Evolutionary conservation across 805 yeast genomes (phyloP).

Genomic region (Jamesozyma spencerorum): DNA sequence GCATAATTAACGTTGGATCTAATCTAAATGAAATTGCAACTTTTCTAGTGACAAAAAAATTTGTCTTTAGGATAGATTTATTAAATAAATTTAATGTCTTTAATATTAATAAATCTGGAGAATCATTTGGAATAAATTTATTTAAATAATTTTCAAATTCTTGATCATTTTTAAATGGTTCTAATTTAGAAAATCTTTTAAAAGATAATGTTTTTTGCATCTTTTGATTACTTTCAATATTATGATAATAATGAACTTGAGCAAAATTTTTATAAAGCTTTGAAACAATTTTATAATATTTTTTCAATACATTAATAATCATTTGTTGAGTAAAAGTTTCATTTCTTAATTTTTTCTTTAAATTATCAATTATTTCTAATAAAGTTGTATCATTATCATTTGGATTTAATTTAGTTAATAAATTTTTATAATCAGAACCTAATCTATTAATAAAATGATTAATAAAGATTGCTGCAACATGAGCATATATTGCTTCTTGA

Average conservation of each 20-base stretch:
- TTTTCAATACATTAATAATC: conserved; percentile 66
- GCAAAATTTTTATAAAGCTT: conserved; percentile 88
- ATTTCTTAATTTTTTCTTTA: conserved; percentile 82
- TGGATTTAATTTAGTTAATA: conserved; percentile 55
- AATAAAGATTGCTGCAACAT: conserved; percentile 84
- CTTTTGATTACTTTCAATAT: conserved; percentile 20
- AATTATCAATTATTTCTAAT: conserved; percentile 61
- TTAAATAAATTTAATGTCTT: conserved; percentile 78
- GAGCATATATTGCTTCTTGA: conserved; percentile 92
- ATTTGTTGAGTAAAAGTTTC: conserved; percentile 87
- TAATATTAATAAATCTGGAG: conserved; percentile 68
- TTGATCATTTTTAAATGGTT: conserved; percentile 62
- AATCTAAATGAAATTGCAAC: conserved; percentile 91
- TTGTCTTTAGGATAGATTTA: conserved; percentile 81
- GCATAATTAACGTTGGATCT: conserved; percentile 70
- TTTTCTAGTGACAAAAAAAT: conserved; percentile 87
- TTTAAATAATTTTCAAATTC: conserved; percentile 64
- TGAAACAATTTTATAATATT: conserved; percentile 62
- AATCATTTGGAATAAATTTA: conserved; percentile 65
- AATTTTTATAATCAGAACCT: conserved; percentile 77
- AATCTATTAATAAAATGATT: conserved; percentile 90
- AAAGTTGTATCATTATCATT: conserved; percentile 51
- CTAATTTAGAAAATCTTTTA: conserved; percentile 72
- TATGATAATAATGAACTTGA: conserved; percentile 72
- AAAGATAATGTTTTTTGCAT: conserved; percentile 75